Conservation (phyloP, 345 rosid species). For the Arabidopsis arenosa region DNA sequence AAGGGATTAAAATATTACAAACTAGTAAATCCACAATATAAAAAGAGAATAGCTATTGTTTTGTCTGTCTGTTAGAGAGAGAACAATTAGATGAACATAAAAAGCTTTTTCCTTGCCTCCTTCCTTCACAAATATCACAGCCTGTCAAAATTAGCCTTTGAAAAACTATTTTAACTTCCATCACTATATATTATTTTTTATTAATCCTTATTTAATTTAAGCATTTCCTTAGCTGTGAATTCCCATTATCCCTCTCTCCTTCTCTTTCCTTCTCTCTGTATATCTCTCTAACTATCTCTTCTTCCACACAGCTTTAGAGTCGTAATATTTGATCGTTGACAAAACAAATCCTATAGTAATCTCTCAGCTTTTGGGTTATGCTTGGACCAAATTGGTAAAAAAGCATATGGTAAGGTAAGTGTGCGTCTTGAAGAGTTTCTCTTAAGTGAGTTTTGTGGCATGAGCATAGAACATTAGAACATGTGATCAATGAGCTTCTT, state of each 20-base stretch:
- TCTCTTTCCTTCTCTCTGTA: slow-evolving; percentile 2
- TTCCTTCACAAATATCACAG: slow-evolving; percentile 59
- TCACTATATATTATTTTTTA: slow-evolving; percentile 41
- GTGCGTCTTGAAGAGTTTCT: slow-evolving; percentile 34
- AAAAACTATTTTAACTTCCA: slow-evolving; percentile 49
- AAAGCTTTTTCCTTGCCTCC: slow-evolving; percentile 48
- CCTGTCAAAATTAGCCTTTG: slow-evolving; percentile 78
- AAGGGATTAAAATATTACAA: slow-evolving; percentile 3
- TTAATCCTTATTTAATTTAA: slow-evolving; percentile 30
- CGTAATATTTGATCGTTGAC: slow-evolving; percentile 37
- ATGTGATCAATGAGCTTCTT: slow-evolving; percentile 62
- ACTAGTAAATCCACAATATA: slow-evolving; percentile 11
- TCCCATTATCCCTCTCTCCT: slow-evolving; percentile 12
- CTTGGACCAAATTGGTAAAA: slow-evolving; percentile 13
- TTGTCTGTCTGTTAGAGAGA: slow-evolving; percentile 34
- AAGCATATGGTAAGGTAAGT: slow-evolving; percentile 20
- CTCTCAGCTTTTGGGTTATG: slow-evolving; percentile 45
- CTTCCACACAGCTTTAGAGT: slow-evolving; percentile 28
- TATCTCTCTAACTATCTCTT: slow-evolving; percentile 23
- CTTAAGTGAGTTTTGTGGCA: slow-evolving; percentile 52
- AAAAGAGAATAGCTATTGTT: slow-evolving; percentile 3
- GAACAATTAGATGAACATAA: slow-evolving; percentile 37
- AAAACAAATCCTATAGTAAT: slow-evolving; percentile 27
- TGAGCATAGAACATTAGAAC: slow-evolving; percentile 45
- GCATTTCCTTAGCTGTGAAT: slow-evolving; percentile 40